phyloP scores from a whole-genome alignment of 257 asterid genomes.

The Prunella vulgaris region DNA sequence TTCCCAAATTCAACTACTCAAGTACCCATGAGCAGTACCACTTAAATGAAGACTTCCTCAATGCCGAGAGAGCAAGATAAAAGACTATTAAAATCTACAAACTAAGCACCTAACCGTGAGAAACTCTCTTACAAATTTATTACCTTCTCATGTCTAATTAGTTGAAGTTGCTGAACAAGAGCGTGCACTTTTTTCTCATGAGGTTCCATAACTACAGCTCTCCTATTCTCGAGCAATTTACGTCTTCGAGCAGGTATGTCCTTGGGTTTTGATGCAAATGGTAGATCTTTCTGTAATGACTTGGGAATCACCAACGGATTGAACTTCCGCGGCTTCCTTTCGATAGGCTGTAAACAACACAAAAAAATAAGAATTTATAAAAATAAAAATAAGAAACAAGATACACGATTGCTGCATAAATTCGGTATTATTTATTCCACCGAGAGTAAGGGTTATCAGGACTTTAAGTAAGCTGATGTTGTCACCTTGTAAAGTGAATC shows the following conservation, averaged over 20 bases:
- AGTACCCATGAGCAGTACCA: too few relatives aligned
- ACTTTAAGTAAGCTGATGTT: background rate
- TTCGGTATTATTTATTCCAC: background rate
- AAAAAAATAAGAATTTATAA: background rate
- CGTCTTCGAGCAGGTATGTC: constrained; percentile 43
- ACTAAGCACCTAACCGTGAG: too few relatives aligned
- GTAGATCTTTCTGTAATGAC: constrained; percentile 63
- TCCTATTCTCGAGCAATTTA: constrained; percentile 41
- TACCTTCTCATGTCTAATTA: constrained; percentile 60
- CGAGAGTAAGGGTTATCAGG: background rate
- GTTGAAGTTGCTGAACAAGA: constrained; percentile 68
- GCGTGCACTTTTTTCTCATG: constrained; percentile 59
- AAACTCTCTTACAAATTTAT: background rate
- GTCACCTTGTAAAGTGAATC: constrained; percentile 83
- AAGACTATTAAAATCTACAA: too few relatives aligned
- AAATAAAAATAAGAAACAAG: background rate
- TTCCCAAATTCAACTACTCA: too few relatives aligned
- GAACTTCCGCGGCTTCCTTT: constrained; percentile 78
- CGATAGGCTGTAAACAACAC: constrained; percentile 53
- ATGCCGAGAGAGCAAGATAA: too few relatives aligned
- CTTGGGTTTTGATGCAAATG: constrained; percentile 81
- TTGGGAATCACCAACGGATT: constrained; percentile 69
- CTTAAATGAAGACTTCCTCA: too few relatives aligned
- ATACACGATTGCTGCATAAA: background rate
- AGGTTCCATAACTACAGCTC: constrained; percentile 93